A percentile compares a stretch with the other conserved stretches of the same genome.
These are phyloP conservation scores for Malus fusca DNA, from an alignment of 306 rosid species.

Conservation along the genomic window DNA sequence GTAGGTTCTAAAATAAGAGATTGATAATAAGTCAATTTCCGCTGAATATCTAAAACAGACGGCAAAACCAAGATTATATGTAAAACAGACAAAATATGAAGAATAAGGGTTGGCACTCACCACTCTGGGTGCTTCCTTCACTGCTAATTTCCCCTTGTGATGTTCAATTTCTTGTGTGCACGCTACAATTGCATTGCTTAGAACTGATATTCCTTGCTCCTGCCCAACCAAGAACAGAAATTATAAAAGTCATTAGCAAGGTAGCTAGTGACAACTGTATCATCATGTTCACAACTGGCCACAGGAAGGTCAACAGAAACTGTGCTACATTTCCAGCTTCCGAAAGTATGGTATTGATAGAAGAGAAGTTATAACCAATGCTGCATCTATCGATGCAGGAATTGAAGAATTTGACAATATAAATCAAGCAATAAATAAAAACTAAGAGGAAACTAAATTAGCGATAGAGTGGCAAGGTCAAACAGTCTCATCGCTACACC, in stretches of 20 bases:
- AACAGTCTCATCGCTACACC: not conserved
- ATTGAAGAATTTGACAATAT: not conserved
- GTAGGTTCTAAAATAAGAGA: not conserved
- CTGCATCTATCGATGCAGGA: not conserved
- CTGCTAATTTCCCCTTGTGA: conserved; percentile 80
- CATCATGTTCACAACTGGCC: conserved; percentile 3
- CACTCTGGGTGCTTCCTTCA: conserved; percentile 87
- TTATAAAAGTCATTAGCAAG: not conserved
- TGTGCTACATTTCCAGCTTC: not conserved
- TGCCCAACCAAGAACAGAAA: conserved; percentile 20
- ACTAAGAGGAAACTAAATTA: not conserved
- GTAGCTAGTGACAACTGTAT: not conserved
- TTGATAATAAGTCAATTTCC: not conserved
- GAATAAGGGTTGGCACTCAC: conserved; percentile 43
- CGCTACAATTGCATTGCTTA: conserved; percentile 54
- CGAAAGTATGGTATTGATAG: not conserved
- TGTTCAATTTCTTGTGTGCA: conserved; percentile 75
- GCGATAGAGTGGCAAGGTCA: not conserved
- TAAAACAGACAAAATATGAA: not conserved
- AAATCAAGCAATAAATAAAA: not conserved
- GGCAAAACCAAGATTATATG: not conserved
- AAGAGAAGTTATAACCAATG: not conserved
- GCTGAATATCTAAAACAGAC: not conserved
- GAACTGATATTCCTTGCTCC: conserved; percentile 92
- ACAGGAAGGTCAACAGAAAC: not conserved